These are phyloP conservation scores for Clonostachys sp. DNA, from an alignment of 2,329 filamentous ascomycete genomes.

Conservation along the genomic window DNA sequence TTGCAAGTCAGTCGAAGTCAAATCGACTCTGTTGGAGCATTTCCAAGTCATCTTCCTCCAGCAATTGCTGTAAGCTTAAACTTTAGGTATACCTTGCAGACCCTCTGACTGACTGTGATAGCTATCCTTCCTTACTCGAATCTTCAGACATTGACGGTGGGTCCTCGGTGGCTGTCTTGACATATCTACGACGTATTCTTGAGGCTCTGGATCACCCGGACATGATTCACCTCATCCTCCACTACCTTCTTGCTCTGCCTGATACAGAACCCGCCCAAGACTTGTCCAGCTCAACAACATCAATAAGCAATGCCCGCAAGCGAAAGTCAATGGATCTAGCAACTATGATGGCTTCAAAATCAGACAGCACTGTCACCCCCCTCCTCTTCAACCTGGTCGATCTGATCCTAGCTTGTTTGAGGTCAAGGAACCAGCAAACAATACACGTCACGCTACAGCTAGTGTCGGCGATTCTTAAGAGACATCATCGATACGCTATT, in stretches of 20 bases:
- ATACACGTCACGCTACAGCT: conserved; percentile 85
- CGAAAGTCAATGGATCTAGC: conserved; percentile 87
- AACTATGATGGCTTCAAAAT: conserved; percentile 70
- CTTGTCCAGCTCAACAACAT: conserved; percentile 28
- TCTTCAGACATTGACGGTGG: conserved; percentile 96
- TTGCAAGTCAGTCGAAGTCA: conserved; percentile 86
- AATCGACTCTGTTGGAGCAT: conserved; percentile 88
- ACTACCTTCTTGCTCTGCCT: conserved; percentile 83
- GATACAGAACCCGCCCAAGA: conserved; percentile 27
- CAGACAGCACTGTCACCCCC: conserved; percentile 66
- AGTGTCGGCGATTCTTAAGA: conserved; percentile 77
- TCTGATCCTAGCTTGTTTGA: conserved; percentile 78
- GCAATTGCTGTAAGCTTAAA: conserved; percentile 66
- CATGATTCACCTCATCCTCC: conserved; percentile 88
- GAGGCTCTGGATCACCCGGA: conserved; percentile 91
- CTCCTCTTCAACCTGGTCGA: conserved; percentile 91
- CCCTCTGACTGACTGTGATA: conserved; percentile 25
- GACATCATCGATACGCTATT: conserved; percentile 84
- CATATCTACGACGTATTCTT: conserved; percentile 85
- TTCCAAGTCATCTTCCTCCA: conserved; percentile 96
- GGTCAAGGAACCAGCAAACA: conserved; percentile 82
- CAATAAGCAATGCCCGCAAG: conserved; percentile 66
- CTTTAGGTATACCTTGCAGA: not conserved
- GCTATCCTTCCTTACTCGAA: conserved; percentile 91
- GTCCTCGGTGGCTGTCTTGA: conserved; percentile 92